Conservation (phyloP, 2,329 filamentous ascomycete genomes). For the Parasarocladium wereldwijsianum region DNA sequence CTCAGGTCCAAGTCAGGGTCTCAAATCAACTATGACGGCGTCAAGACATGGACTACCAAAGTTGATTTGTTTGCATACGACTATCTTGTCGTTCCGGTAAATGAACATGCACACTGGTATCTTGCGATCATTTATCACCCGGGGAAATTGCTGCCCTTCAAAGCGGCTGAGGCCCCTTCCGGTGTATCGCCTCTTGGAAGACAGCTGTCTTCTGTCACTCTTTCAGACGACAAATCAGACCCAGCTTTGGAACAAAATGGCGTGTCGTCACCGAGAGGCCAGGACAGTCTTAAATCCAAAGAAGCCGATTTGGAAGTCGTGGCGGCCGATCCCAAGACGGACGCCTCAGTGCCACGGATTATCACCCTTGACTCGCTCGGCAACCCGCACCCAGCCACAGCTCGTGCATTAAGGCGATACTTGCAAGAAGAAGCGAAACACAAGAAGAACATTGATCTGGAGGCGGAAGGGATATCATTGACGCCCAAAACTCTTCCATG, state of each 20-base stretch:
- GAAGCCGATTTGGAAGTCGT: conserved; percentile 9
- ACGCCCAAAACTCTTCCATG: too few species aligned
- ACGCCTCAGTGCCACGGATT: too few species aligned
- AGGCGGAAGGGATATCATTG: conserved; percentile 30
- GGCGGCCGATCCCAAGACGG: conserved; percentile 1
- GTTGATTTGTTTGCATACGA: conserved; percentile 75
- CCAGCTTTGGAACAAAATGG: conserved; percentile 2
- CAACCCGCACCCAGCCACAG: conserved; percentile 45
- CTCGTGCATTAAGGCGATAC: conserved; percentile 60
- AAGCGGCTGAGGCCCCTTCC: not conserved
- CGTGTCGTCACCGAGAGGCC: conserved; percentile 7
- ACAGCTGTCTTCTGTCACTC: conserved; percentile 10
- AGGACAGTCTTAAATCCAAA: conserved; percentile 8
- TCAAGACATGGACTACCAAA: conserved; percentile 76
- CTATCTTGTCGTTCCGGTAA: conserved; percentile 85
- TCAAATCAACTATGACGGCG: conserved; percentile 68
- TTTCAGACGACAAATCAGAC: conserved; percentile 12
- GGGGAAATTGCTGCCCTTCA: conserved; percentile 23
- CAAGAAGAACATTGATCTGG: conserved; percentile 33
- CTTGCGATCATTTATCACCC: conserved; percentile 90
- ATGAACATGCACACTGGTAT: conserved; percentile 83
- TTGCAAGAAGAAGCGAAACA: conserved; percentile 56
- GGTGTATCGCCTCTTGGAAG: not conserved
- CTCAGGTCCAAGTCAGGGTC: conserved; percentile 44
- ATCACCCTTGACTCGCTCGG: conserved; percentile 81